Conservation (phyloP, 306 rosid species). For the Cucumis hystrix region DNA sequence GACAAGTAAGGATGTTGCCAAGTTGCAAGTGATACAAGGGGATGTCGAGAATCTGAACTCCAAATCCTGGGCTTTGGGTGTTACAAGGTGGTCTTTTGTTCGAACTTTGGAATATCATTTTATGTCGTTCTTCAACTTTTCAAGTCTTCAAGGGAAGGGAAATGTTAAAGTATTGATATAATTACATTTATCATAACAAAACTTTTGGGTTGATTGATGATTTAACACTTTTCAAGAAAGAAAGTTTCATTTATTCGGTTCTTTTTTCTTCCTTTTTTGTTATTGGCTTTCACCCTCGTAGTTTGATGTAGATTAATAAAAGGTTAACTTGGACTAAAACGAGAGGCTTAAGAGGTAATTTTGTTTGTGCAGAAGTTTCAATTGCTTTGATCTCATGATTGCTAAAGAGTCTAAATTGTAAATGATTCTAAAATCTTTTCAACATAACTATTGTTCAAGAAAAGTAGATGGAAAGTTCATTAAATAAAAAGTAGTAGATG, state of each 20-base stretch:
- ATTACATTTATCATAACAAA: too few relatives aligned
- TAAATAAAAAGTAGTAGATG: not conserved
- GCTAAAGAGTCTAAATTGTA: not conserved
- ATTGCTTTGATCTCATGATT: not conserved
- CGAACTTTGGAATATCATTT: too few relatives aligned
- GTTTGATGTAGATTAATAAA: not conserved
- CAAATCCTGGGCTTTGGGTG: too few relatives aligned
- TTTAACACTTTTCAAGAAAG: not conserved
- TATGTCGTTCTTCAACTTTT: too few relatives aligned
- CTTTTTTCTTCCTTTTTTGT: not conserved
- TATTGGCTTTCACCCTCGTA: not conserved
- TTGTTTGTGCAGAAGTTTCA: not conserved
- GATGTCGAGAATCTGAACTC: too few relatives aligned
- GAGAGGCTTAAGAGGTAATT: not conserved
- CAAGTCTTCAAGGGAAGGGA: too few relatives aligned
- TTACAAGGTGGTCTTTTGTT: too few relatives aligned
- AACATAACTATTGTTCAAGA: not conserved
- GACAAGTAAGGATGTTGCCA: too few relatives aligned
- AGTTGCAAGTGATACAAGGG: too few relatives aligned
- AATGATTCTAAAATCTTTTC: not conserved
- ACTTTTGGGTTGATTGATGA: not conserved
- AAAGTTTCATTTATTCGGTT: too few relatives aligned
- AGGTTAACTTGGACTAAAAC: not conserved
- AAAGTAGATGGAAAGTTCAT: not conserved
- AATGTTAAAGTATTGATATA: too few relatives aligned